phyloP scores from a whole-genome alignment of 169 alveolate species.

The Plasmodium gonderi region DNA sequence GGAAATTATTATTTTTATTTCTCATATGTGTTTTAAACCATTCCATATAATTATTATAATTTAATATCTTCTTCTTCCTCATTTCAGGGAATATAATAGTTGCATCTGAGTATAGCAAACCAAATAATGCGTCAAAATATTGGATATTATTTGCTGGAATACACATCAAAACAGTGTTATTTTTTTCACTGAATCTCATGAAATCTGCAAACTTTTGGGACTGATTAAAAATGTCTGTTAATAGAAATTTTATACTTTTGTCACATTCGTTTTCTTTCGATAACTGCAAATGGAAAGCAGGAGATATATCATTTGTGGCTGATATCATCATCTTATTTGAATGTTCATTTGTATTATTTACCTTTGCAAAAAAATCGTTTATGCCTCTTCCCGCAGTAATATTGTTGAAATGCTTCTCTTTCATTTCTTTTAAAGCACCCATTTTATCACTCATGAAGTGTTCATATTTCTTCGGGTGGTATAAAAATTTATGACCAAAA shows the following conservation, averaged over 20 bases:
- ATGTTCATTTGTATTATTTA: too few species aligned
- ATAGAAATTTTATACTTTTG: conserved; percentile 36
- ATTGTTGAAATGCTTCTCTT: neutral
- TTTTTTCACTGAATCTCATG: neutral
- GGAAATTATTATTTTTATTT: conserved; percentile 24
- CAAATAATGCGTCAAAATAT: conserved; percentile 56
- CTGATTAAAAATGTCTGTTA: conserved; percentile 28
- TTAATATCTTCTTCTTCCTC: conserved; percentile 19
- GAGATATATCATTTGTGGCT: neutral
- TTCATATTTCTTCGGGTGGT: neutral
- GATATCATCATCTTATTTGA: neutral
- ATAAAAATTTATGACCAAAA: conserved; percentile 9
- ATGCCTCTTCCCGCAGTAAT: neutral
- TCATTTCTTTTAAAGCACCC: neutral
- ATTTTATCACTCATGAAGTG: neutral
- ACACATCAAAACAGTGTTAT: conserved; percentile 27
- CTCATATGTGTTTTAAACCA: conserved; percentile 69
- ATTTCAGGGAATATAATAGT: conserved; percentile 46
- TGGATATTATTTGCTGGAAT: conserved; percentile 53
- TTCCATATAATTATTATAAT: conserved; percentile 42
- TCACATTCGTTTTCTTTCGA: conserved; percentile 72
- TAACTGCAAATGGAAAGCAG: conserved; percentile 28
- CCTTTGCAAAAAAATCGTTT: neutral
- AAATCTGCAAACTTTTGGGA: neutral
- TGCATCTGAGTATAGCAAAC: conserved; percentile 22